Base-by-base conservation (phyloP, 225 moss, liverwort and hornwort genomes). In the Marchantia paleacea region DNA sequence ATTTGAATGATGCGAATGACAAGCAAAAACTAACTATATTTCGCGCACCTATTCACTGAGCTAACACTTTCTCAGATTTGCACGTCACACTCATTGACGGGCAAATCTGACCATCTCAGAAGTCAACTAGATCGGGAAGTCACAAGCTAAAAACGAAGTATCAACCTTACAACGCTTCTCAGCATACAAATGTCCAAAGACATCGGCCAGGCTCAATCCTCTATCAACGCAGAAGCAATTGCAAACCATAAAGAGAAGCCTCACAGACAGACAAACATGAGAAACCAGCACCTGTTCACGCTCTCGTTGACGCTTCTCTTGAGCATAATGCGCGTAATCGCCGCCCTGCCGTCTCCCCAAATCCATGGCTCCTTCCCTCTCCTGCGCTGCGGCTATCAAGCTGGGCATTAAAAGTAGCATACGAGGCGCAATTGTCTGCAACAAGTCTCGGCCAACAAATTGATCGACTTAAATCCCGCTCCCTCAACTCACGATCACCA, bases 241-340 rank as follows among this genome's bases (percentile, higher is more conserved):
- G 25, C 72, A 20, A 55, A 13, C 39, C 39, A 39, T 0, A 25
- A 8, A 4, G 53, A 12, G 7, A 55, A 75, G 18, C 0, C 0
- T 25, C 14, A 75, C 24, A 24, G 47, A 54, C 9, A 75, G 19
- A 75, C 8, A 13, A 52, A 74, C 52, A 29, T 16, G 9, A 1
- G 47, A 12, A 28, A 0, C 52, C 0, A 74, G 22, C 29, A 97
- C 97, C 91, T 90, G 90, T 64, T 99, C 95, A 20, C 95, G 93
- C 85, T 99, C 90, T 55, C 86, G 85, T 75, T 89, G 93, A 55
- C 97, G 90, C 82, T 88, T 91, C 80, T 91, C 95, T 83, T 92
- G 89, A 20, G 95, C 95, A 58, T 89, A 93, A 24, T 81, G 90
- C 10, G 93, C 86, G 69, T 94, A 91, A 22, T 93, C 94, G 50